phyloP scores from a whole-genome alignment of 257 asterid species.

The Datura wrightii region DNA sequence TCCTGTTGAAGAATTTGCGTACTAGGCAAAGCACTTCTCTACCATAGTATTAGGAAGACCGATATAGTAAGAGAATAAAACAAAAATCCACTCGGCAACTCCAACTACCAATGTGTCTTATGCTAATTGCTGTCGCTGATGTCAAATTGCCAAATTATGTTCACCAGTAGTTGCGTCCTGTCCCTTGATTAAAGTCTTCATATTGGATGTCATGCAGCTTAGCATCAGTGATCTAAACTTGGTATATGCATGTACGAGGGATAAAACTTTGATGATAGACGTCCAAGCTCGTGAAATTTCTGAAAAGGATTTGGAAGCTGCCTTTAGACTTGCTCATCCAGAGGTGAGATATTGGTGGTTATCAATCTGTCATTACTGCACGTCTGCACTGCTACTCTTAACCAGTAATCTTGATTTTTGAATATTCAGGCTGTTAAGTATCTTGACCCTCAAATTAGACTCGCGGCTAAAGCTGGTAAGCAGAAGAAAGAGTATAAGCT shows the following conservation, averaged over 20 bases:
- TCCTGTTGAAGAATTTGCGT: not conserved
- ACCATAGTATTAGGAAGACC: not conserved
- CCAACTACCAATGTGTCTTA: not conserved
- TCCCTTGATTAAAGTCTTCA: conserved; percentile 4
- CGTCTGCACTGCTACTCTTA: conserved; percentile 24
- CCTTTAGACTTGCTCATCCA: conserved; percentile 91
- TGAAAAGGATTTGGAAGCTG: conserved; percentile 89
- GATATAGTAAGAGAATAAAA: not conserved
- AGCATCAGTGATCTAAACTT: conserved; percentile 86
- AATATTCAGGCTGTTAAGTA: conserved; percentile 79
- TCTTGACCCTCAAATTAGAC: conserved; percentile 89
- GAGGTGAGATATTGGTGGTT: conserved; percentile 57
- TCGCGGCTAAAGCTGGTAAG: conserved; percentile 92
- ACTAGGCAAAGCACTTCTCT: not conserved
- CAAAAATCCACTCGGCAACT: not conserved
- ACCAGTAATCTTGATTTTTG: conserved; percentile 42
- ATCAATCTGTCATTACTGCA: conserved; percentile 30
- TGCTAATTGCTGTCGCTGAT: not conserved
- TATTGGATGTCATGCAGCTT: conserved; percentile 66
- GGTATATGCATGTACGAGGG: conserved; percentile 97
- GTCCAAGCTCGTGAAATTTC: conserved; percentile 91
- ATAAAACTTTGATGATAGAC: conserved; percentile 97
- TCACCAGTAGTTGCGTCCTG: conserved; percentile 12
- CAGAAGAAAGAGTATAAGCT: conserved; percentile 75
- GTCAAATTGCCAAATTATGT: not conserved